Percentiles rank a stretch among this genome's conserved stretches.
phyloP scores from a whole-genome alignment of 768 basidiomycete genomes.

The Rhodotorula taiwanensis region DNA sequence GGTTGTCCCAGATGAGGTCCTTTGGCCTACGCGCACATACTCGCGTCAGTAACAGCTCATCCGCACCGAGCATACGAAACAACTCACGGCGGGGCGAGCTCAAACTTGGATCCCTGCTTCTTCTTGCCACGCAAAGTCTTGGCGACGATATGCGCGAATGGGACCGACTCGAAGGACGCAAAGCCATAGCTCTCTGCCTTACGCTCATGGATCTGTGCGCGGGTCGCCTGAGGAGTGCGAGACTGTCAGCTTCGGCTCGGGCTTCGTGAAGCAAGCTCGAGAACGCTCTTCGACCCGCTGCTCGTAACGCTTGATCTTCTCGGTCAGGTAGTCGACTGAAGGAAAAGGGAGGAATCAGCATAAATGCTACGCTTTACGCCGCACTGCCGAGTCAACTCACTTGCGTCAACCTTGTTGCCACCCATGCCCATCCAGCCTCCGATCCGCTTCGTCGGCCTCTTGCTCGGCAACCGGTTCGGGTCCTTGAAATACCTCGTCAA shows the following conservation, averaged over 20 bases:
- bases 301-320: conserved; percentile 46
- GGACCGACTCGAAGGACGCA: conserved; percentile 64
- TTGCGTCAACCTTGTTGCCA: conserved; percentile 56
- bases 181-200: conserved; percentile 59
- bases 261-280: neutral
- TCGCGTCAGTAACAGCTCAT: neutral
- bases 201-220: conserved; percentile 53
- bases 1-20: conserved; percentile 74
- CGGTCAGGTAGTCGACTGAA: conserved; percentile 77
- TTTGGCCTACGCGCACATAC: neutral
- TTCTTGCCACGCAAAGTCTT: conserved; percentile 61
- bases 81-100: conserved; percentile 71
- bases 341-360: conserved; percentile 45
- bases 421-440: conserved; percentile 78
- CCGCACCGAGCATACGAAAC: neutral
- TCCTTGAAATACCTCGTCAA: conserved; percentile 80
- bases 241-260: conserved; percentile 56
- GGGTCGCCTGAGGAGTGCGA: conserved; percentile 38
- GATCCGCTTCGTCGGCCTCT: conserved; percentile 69
- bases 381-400: neutral
- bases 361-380: neutral
- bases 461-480: conserved; percentile 66
- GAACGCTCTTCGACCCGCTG: conserved; percentile 55
- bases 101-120: conserved; percentile 64
- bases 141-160: conserved; percentile 80